Percentiles rank a stretch among this genome's conserved stretches.
Conservation (phyloP, 768 basidiomycete genomes). For the Pleurotus pulmonarius region DNA sequence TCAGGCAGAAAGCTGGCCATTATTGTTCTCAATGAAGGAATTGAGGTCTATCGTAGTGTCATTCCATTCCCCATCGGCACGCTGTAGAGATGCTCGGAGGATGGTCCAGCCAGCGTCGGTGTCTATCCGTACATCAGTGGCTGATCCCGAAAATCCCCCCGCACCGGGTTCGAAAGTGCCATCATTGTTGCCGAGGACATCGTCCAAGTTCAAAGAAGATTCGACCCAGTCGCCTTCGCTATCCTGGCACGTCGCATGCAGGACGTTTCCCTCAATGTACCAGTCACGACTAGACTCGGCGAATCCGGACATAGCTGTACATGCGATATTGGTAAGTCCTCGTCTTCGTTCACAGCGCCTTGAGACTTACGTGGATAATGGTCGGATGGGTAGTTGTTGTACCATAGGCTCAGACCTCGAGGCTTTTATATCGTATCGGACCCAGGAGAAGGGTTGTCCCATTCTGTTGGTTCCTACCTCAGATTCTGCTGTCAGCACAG, state of each 20-base stretch:
- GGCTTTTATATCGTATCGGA: too few relatives aligned
- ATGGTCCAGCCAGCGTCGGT: neutral
- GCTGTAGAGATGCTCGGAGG: slow-evolving; percentile 8
- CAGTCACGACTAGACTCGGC: slow-evolving; percentile 13
- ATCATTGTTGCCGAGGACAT: slow-evolving; percentile 12
- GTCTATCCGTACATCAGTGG: slow-evolving; percentile 7
- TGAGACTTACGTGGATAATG: too few relatives aligned
- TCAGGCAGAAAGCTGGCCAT: neutral
- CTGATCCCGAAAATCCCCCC: slow-evolving; percentile 4
- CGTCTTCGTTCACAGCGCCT: too few relatives aligned
- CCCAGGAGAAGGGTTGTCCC: too few relatives aligned
- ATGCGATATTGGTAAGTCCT: neutral
- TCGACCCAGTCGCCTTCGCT: slow-evolving; percentile 7
- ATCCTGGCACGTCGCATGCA: slow-evolving; percentile 10
- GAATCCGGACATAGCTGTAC: slow-evolving; percentile 17
- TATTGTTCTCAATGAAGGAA: slow-evolving; percentile 1
- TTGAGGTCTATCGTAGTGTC: slow-evolving; percentile 11
- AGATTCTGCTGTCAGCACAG: too few relatives aligned
- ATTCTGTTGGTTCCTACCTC: too few relatives aligned
- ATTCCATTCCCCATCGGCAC: slow-evolving; percentile 5
- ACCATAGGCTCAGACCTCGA: too few relatives aligned
- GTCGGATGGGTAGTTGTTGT: too few relatives aligned
- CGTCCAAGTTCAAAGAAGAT: slow-evolving; percentile 8
- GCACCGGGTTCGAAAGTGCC: slow-evolving; percentile 8
- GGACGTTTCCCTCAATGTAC: slow-evolving; percentile 8